Percentiles rank a stretch among this genome's conserved stretches.
These are phyloP conservation scores for Leccinum subtestaceum DNA, from an alignment of 768 basidiomycete species.

Conservation along the genomic window DNA sequence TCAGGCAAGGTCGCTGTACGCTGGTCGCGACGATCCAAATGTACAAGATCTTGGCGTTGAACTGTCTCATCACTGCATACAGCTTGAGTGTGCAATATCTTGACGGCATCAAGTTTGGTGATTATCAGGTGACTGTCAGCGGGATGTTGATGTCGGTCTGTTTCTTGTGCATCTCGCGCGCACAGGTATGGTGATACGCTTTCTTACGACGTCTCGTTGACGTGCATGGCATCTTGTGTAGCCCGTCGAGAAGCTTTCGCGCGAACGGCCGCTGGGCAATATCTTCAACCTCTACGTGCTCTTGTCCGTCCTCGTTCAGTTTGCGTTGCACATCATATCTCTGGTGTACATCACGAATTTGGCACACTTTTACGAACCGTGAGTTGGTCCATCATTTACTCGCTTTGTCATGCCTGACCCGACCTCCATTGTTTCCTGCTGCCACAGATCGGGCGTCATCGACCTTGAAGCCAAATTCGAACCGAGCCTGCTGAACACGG, in stretches of 20 bases:
- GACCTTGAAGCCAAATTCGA: constrained; percentile 97
- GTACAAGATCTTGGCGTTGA: constrained; percentile 98
- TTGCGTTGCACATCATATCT: constrained; percentile 87
- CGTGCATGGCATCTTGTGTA: constrained; percentile 44
- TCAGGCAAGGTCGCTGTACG: constrained; percentile 97
- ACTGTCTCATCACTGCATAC: constrained; percentile 98
- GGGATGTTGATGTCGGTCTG: constrained; percentile 95
- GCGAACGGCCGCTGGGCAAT: constrained; percentile 89
- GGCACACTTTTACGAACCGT: constrained; percentile 76
- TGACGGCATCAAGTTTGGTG: constrained; percentile 98
- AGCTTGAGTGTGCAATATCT: constrained; percentile 96
- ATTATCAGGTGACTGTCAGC: constrained; percentile 96
- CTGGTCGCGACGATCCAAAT: constrained; percentile 98
- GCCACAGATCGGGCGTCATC: constrained; percentile 61
- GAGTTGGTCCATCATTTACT: constrained; percentile 29
- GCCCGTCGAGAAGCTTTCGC: constrained; percentile 95
- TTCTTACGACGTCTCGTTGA: constrained; percentile 1
- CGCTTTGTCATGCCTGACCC: not conserved
- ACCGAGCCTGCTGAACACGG: constrained; percentile 91
- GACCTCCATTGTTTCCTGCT: not conserved
- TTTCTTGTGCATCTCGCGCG: constrained; percentile 96
- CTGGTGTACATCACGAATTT: constrained; percentile 93
- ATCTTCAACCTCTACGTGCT: constrained; percentile 98
- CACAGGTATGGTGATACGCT: constrained; percentile 63
- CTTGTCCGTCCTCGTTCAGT: constrained; percentile 87